phyloP scores from a whole-genome alignment of 192 early-diverging fungal species.

The Thamnidium elegans region DNA sequence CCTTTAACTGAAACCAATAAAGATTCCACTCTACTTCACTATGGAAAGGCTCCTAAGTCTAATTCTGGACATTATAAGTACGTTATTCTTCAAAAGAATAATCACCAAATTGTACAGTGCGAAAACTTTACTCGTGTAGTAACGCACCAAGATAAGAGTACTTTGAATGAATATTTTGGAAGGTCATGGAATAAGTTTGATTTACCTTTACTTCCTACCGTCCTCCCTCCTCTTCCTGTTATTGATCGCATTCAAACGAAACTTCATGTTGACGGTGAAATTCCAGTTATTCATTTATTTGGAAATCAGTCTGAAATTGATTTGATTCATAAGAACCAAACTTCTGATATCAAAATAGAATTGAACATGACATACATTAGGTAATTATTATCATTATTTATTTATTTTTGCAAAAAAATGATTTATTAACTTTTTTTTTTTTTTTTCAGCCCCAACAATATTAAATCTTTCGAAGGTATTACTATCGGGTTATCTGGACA shows the following conservation, averaged over 20 bases:
- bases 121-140: constrained; percentile 1
- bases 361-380: constrained; percentile 15
- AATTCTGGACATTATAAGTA: neutral
- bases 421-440: neutral
- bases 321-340: constrained; percentile 5
- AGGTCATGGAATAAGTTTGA: constrained; percentile 6
- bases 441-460: neutral
- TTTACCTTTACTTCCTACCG: neutral
- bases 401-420: neutral
- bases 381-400: neutral
- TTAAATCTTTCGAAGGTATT: neutral
- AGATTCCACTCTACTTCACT: neutral
- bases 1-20: too few relatives aligned
- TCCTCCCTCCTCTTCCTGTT: constrained; percentile 9
- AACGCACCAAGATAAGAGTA: neutral
- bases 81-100: neutral
- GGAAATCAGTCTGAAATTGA: constrained; percentile 12
- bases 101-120: neutral
- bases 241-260: constrained; percentile 3
- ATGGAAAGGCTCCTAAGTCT: neutral
- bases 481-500: constrained; percentile 5
- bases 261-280: constrained; percentile 15
- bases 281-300: constrained; percentile 5
- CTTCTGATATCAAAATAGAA: neutral
- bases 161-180: constrained; percentile 5